These are phyloP conservation scores for Chaetomidium leptoderma DNA, from an alignment of 495 filamentous ascomycete species.

Conservation along the genomic window DNA sequence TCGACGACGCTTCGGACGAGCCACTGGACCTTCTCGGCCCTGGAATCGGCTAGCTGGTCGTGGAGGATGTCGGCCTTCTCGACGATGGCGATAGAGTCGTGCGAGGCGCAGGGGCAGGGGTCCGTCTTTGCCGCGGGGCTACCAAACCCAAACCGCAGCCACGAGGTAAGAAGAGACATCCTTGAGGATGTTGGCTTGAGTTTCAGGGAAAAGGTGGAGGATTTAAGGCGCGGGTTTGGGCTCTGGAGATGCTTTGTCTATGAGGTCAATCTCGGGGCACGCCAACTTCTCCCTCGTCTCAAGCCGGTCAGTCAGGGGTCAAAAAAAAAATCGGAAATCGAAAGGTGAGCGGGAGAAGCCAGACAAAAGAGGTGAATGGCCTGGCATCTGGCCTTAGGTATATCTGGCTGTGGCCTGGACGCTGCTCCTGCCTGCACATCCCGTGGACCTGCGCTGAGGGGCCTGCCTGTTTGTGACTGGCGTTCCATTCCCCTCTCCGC, in stretches of 20 bases:
- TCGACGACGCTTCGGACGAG: slow-evolving; percentile 19
- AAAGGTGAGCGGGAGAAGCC: no score
- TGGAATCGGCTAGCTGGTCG: slow-evolving; percentile 8
- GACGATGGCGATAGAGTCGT: slow-evolving; percentile 23
- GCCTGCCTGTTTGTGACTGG: no score
- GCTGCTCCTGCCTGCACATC: no score
- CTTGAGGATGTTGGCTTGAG: neutral
- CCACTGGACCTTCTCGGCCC: slow-evolving; percentile 11
- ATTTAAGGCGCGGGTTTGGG: neutral
- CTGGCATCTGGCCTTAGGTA: no score
- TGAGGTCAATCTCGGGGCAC: neutral
- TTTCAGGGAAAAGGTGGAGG: neutral
- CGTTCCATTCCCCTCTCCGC: no score
- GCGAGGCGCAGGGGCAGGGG: slow-evolving; percentile 14
- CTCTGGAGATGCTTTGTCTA: no score
- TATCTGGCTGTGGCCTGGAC: no score
- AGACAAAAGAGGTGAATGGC: no score
- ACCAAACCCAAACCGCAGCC: slow-evolving; percentile 20
- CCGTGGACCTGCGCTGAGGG: no score
- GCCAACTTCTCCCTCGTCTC: neutral
- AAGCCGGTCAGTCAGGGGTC: neutral
- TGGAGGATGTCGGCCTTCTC: slow-evolving; percentile 24
- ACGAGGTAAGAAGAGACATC: slow-evolving; percentile 19
- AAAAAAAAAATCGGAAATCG: no score
- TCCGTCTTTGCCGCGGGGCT: slow-evolving; percentile 10